A percentile compares a stretch with the other conserved stretches of the same genome.
phyloP scores from a whole-genome alignment of 768 basidiomycete species.

The Gloeopeniophorella convolvens region DNA sequence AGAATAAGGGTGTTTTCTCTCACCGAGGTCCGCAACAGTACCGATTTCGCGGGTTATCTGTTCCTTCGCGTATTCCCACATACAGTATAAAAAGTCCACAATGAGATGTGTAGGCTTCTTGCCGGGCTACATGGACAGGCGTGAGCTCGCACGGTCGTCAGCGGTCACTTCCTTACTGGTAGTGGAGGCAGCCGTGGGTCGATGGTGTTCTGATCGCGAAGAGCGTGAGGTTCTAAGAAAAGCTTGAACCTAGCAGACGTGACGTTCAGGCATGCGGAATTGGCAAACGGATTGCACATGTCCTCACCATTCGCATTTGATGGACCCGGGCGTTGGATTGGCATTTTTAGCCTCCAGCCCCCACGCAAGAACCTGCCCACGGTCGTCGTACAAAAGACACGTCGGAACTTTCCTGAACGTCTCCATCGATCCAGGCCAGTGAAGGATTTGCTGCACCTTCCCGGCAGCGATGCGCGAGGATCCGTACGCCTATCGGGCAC shows the following conservation, averaged over 20 bases:
- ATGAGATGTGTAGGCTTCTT: conserved; percentile 77
- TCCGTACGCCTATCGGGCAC: conserved; percentile 59
- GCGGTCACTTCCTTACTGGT: conserved; percentile 48
- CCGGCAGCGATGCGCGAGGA: conserved; percentile 79
- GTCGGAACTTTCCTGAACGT: conserved; percentile 82
- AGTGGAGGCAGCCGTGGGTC: conserved; percentile 76
- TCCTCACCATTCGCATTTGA: conserved; percentile 47
- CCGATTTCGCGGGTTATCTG: conserved; percentile 86
- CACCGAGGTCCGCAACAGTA: conserved; percentile 78
- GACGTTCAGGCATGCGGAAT: not conserved
- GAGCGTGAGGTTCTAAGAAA: conserved; percentile 74
- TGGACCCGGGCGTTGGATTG: conserved; percentile 53
- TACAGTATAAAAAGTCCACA: conserved; percentile 71
- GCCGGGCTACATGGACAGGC: conserved; percentile 45
- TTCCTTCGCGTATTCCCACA: conserved; percentile 85
- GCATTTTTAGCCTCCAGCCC: conserved; percentile 84
- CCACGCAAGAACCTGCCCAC: conserved; percentile 73
- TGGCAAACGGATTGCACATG: conserved; percentile 4
- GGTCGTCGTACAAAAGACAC: conserved; percentile 73
- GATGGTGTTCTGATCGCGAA: conserved; percentile 62
- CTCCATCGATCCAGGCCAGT: conserved; percentile 82
- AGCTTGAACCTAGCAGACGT: conserved; percentile 66
- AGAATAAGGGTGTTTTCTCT: conserved; percentile 21
- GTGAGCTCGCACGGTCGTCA: conserved; percentile 6
- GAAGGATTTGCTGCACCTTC: conserved; percentile 74